Evolutionary conservation across 345 rosid species (phyloP).

Genomic region (Euphorbia lathyris): DNA sequence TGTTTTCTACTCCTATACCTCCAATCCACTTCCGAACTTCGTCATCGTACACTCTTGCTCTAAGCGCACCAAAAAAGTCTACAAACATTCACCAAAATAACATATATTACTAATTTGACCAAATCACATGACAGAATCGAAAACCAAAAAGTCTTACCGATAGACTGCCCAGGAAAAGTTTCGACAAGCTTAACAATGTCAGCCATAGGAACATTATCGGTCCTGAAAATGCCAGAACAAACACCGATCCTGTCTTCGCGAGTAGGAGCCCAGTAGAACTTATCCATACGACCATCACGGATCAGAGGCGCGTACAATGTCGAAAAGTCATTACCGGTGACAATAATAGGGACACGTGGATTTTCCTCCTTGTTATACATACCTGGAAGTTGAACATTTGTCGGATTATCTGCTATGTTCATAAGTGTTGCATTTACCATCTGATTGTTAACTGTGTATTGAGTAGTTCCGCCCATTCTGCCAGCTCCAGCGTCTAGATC

Average conservation of each 20-base stretch:
- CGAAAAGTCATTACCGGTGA: conserved; percentile 61
- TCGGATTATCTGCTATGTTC: conserved; percentile 64
- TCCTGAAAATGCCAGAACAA: conserved; percentile 43
- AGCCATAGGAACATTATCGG: conserved; percentile 35
- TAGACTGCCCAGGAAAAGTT: conserved; percentile 53
- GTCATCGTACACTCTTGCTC: conserved; percentile 59
- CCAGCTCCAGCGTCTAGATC: conserved; percentile 61
- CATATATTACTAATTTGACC: too few species aligned
- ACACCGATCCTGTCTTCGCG: conserved; percentile 54
- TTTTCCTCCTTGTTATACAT: conserved; percentile 54
- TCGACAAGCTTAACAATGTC: conserved; percentile 53
- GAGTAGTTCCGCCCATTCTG: conserved; percentile 53
- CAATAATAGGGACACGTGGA: conserved; percentile 52
- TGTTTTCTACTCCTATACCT: conserved; percentile 36
- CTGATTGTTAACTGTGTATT: conserved; percentile 54
- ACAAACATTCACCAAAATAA: not conserved
- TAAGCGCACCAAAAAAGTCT: conserved; percentile 55
- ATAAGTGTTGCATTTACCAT: conserved; percentile 65
- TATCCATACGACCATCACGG: conserved; percentile 62
- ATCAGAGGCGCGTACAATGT: conserved; percentile 55
- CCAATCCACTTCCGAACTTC: conserved; percentile 53
- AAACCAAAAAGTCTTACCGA: too few species aligned
- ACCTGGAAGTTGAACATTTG: conserved; percentile 57
- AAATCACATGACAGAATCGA: too few species aligned
- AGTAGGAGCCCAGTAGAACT: conserved; percentile 64